A percentile compares a stretch with the other conserved stretches of the same genome.
Conservation (phyloP, 1,284 basidiomycete species). For the Agaricales sp. region DNA sequence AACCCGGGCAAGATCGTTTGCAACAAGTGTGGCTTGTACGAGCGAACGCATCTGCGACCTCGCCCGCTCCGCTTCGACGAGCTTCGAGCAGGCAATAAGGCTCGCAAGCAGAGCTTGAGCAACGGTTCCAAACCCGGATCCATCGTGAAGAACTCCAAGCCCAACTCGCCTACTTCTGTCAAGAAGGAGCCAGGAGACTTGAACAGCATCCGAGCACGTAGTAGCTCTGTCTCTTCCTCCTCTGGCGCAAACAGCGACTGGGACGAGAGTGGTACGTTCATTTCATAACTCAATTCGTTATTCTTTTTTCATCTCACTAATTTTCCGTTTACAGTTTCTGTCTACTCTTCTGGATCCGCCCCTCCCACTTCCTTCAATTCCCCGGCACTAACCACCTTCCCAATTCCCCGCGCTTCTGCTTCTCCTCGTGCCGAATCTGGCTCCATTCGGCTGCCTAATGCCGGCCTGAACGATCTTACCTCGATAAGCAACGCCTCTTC, state of each 20-base stretch:
- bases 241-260: constrained; percentile 59
- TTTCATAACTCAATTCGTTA: constrained; percentile 4
- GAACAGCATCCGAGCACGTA: constrained; percentile 32
- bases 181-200: constrained; percentile 57
- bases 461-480: constrained; percentile 53
- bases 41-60: constrained; percentile 72
- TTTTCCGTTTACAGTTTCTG: constrained; percentile 35
- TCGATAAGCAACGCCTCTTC: constrained; percentile 16
- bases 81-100: constrained; percentile 70
- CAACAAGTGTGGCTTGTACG: constrained; percentile 83
- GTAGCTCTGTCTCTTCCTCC: constrained; percentile 50
- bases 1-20: constrained; percentile 84
- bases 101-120: constrained; percentile 49
- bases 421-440: constrained; percentile 6
- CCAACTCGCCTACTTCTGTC: constrained; percentile 25
- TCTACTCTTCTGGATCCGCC: constrained; percentile 52
- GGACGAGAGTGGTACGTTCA: constrained; percentile 59
- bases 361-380: constrained; percentile 60
- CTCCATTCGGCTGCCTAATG: constrained; percentile 54
- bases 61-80: constrained; percentile 77
- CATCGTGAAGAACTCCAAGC: constrained; percentile 3
- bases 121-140: constrained; percentile 9
- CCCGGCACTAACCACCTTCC: constrained; percentile 41
- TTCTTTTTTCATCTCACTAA: constrained; percentile 9
- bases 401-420: constrained; percentile 33